Evolutionary conservation across 1,284 basidiomycete genomes (phyloP).

Genomic region (Ceratobasidium sp.): DNA sequence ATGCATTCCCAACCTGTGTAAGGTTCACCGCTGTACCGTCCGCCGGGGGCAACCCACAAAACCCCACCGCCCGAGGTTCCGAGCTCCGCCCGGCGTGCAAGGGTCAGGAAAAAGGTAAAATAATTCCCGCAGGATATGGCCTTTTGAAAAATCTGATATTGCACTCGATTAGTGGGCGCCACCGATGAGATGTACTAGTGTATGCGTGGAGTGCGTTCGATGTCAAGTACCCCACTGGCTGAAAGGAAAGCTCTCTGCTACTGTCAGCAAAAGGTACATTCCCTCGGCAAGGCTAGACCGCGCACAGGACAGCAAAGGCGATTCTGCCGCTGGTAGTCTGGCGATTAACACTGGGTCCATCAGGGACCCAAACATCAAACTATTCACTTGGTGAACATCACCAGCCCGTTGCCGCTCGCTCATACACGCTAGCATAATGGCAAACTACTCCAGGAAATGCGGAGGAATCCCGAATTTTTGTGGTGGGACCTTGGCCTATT

Average conservation of each 20-base stretch:
- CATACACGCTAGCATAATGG: neutral
- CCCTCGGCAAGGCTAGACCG: slow-evolving; percentile 1
- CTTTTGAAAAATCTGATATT: neutral
- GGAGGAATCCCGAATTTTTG: slow-evolving; percentile 6
- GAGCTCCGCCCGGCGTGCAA: neutral
- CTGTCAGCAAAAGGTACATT: neutral
- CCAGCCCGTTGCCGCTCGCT: neutral
- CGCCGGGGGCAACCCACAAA: neutral
- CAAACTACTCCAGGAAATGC: neutral
- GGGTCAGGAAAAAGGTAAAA: neutral
- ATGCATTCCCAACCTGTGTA: neutral
- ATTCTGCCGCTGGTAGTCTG: neutral
- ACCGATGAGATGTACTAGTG: neutral
- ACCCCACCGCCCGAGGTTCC: neutral
- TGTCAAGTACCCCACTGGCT: neutral
- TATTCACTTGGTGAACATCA: slow-evolving; percentile 1
- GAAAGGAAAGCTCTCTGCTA: neutral
- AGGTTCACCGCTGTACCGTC: neutral
- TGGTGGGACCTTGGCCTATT: neutral
- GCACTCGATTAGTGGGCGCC: neutral
- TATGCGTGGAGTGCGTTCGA: neutral
- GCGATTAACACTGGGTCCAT: neutral
- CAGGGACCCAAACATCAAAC: slow-evolving; percentile 6
- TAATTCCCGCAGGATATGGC: neutral
- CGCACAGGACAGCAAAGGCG: neutral